A percentile compares a stretch with the other conserved stretches of the same genome.
Conservation (phyloP, 345 rosid species). For the Atalantia buxifolia region DNA sequence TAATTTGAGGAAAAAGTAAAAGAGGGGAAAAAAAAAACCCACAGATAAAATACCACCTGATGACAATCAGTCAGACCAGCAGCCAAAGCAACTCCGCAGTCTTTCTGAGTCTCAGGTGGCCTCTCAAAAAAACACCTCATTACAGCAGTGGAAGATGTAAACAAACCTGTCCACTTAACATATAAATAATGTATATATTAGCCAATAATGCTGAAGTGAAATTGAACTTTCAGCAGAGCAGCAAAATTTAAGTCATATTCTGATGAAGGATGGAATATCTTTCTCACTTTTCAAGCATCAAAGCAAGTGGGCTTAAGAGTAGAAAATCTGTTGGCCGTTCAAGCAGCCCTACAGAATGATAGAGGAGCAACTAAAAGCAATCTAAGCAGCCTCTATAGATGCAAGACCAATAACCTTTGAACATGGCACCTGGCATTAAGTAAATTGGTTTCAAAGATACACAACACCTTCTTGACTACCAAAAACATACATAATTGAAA, state of each 20-base stretch:
- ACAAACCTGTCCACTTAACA: conserved; percentile 53
- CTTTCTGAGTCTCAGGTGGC: conserved; percentile 92
- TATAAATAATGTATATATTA: conserved; percentile 12
- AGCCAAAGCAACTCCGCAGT: conserved; percentile 78
- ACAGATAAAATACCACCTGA: conserved; percentile 43
- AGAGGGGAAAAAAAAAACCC: too few species aligned
- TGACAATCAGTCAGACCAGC: conserved; percentile 81
- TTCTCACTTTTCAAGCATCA: not conserved
- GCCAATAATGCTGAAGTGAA: conserved; percentile 1
- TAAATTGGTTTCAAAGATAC: not conserved
- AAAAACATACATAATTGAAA: too few species aligned
- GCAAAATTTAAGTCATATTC: too few species aligned
- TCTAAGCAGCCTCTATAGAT: not conserved
- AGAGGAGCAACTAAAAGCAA: not conserved
- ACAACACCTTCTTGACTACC: not conserved
- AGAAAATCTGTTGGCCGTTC: not conserved
- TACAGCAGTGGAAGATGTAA: conserved; percentile 81
- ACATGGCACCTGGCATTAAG: not conserved
- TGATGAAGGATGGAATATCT: not conserved
- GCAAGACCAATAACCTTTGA: not conserved
- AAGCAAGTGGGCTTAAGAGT: not conserved
- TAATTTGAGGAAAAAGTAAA: not conserved
- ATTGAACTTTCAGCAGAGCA: conserved; percentile 2
- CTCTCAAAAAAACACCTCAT: conserved; percentile 95
- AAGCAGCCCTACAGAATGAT: not conserved